These are phyloP conservation scores for Camptophora hylomeconis DNA, from an alignment of 2,329 filamentous ascomycete species.

Conservation along the genomic window DNA sequence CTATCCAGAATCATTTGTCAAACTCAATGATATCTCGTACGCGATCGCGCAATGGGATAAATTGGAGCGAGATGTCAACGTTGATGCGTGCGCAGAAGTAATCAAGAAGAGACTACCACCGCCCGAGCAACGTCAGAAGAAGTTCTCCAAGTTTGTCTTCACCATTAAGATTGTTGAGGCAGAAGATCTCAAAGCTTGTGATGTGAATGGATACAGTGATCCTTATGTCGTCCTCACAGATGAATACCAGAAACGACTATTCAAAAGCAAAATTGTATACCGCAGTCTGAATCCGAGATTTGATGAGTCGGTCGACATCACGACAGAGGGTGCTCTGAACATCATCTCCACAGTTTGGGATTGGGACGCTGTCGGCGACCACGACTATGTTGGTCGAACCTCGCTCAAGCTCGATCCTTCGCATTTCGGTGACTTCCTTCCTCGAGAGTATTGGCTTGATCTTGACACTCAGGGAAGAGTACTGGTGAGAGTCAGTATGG, in stretches of 20 bases:
- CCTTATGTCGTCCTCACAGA: slow-evolving; percentile 95
- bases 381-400: slow-evolving; percentile 94
- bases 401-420: slow-evolving; percentile 95
- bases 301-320: slow-evolving; percentile 96
- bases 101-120: slow-evolving; percentile 63
- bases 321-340: slow-evolving; percentile 79
- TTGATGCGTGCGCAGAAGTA: slow-evolving; percentile 76
- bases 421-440: slow-evolving; percentile 91
- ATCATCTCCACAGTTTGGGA: slow-evolving; percentile 97
- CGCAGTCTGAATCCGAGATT: slow-evolving; percentile 84
- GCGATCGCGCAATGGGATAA: slow-evolving; percentile 85
- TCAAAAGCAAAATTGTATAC: slow-evolving; percentile 87
- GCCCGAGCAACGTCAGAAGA: slow-evolving; percentile 51
- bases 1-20: slow-evolving; percentile 71
- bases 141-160: slow-evolving; percentile 83
- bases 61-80: slow-evolving; percentile 78
- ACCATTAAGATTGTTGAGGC: slow-evolving; percentile 98
- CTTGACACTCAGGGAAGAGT: slow-evolving; percentile 88
- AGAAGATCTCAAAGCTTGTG: slow-evolving; percentile 95
- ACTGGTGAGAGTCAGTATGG: slow-evolving; percentile 89
- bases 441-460: slow-evolving; percentile 94
- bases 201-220: slow-evolving; percentile 85
- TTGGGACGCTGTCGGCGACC: slow-evolving; percentile 91
- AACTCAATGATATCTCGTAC: slow-evolving; percentile 95
- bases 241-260: slow-evolving; percentile 91